Conservation (phyloP, 2,329 filamentous ascomycete genomes). For the Bipolaris oryzae region DNA sequence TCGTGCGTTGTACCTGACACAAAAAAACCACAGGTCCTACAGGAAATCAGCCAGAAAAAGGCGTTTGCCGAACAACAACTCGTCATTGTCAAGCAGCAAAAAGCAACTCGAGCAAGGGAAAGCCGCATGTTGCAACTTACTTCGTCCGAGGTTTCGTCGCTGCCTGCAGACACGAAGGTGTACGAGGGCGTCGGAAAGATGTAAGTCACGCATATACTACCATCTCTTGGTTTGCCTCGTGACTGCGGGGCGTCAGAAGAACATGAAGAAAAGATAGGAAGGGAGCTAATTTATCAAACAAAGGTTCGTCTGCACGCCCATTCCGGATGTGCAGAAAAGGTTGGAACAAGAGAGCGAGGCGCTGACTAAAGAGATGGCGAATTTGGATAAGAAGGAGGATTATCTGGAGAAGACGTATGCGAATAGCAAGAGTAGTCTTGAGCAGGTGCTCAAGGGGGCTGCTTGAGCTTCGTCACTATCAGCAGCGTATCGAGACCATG, state of each 20-base stretch:
- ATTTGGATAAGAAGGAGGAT: constrained; percentile 84
- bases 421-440: constrained; percentile 89
- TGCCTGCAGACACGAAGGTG: constrained; percentile 77
- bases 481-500: background rate
- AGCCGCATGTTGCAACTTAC: constrained; percentile 88
- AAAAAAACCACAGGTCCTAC: constrained; percentile 68
- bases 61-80: constrained; percentile 91
- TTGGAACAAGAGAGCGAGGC: constrained; percentile 76
- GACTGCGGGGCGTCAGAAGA: background rate
- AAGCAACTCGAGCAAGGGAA: constrained; percentile 84
- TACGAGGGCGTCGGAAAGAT: constrained; percentile 98
- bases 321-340: constrained; percentile 74
- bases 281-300: background rate
- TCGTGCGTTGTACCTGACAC: constrained; percentile 5
- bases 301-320: constrained; percentile 87
- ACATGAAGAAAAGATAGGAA: background rate
- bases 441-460: constrained; percentile 74
- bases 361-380: constrained; percentile 77
- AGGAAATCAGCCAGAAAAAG: constrained; percentile 92
- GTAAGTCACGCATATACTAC: constrained; percentile 55
- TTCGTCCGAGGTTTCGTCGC: constrained; percentile 75
- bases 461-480: constrained; percentile 14
- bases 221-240: background rate
- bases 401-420: constrained; percentile 95
- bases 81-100: constrained; percentile 80